phyloP scores from a whole-genome alignment of 495 filamentous ascomycete genomes.

The Niebla homalea region DNA sequence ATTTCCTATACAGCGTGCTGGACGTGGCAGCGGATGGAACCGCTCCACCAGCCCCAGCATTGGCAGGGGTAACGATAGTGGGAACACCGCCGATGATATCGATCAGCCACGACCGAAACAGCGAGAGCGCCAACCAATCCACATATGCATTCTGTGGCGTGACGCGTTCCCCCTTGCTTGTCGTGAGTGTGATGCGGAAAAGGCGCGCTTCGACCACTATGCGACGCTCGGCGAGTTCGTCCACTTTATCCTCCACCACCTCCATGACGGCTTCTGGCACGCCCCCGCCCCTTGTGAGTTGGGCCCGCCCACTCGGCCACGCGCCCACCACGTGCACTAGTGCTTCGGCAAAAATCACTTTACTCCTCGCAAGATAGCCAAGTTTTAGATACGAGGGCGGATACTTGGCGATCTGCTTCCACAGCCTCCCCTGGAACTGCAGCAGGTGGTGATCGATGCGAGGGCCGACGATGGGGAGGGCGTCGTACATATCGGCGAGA shows the following conservation, averaged over 20 bases:
- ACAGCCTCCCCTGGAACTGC: slow-evolving; percentile 75
- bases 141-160: slow-evolving; percentile 63
- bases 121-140: slow-evolving; percentile 72
- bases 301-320: slow-evolving; percentile 69
- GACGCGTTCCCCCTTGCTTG: slow-evolving; percentile 66
- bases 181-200: slow-evolving; percentile 67
- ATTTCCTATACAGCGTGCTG: slow-evolving; percentile 50
- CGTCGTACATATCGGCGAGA: slow-evolving; percentile 85
- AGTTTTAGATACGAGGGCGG: slow-evolving; percentile 82
- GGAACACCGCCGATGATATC: slow-evolving; percentile 68
- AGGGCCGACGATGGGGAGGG: slow-evolving; percentile 70
- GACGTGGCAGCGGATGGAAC: slow-evolving; percentile 5
- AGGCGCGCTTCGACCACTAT: slow-evolving; percentile 58
- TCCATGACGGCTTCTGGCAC: slow-evolving; percentile 65
- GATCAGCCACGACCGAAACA: slow-evolving; percentile 84
- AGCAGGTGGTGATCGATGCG: slow-evolving; percentile 87
- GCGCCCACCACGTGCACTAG: slow-evolving; percentile 84
- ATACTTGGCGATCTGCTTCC: slow-evolving; percentile 91
- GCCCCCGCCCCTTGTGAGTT: slow-evolving; percentile 53
- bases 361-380: slow-evolving; percentile 69
- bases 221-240: slow-evolving; percentile 64
- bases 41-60: neutral
- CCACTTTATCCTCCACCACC: slow-evolving; percentile 79
- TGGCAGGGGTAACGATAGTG: slow-evolving; percentile 10
- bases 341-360: slow-evolving; percentile 80